Conservation (phyloP, 148 eudicot genomes). For the Rhododendron griersonianum region DNA sequence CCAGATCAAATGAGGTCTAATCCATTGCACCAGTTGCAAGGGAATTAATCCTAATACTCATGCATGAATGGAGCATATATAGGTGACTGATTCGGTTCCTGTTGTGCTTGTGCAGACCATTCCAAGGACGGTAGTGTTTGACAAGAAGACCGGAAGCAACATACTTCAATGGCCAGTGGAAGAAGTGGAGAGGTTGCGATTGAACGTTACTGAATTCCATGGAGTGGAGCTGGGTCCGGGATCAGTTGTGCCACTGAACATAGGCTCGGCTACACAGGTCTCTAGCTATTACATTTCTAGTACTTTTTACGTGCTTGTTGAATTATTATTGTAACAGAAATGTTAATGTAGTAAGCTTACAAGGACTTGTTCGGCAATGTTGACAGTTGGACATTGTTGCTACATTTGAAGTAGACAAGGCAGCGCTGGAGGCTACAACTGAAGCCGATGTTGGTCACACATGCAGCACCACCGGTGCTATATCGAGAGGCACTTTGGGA, state of each 20-base stretch:
- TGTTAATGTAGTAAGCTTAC: not conserved
- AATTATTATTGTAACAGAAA: not conserved
- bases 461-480: constrained; percentile 57
- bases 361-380: not conserved
- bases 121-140: constrained; percentile 76
- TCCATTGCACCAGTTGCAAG: not conserved
- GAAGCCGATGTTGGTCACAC: constrained; percentile 54
- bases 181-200: constrained; percentile 65
- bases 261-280: constrained; percentile 70
- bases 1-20: not conserved
- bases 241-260: constrained; percentile 49
- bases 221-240: constrained; percentile 55
- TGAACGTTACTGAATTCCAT: constrained; percentile 20
- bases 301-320: not conserved
- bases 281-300: not conserved
- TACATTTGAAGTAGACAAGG: constrained; percentile 50
- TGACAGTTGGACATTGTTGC: constrained; percentile 69
- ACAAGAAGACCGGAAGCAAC: constrained; percentile 65
- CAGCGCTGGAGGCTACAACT: constrained; percentile 35
- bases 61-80: not conserved
- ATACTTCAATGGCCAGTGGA: constrained; percentile 80
- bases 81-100: not conserved
- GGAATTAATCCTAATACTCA: not conserved
- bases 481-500: constrained; percentile 55
- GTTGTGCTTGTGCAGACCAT: constrained; percentile 33